Percentiles rank a stretch among this genome's conserved stretches.
Evolutionary conservation across 2,329 filamentous ascomycete species (phyloP).

Genomic region (Colletotrichum sp.): DNA sequence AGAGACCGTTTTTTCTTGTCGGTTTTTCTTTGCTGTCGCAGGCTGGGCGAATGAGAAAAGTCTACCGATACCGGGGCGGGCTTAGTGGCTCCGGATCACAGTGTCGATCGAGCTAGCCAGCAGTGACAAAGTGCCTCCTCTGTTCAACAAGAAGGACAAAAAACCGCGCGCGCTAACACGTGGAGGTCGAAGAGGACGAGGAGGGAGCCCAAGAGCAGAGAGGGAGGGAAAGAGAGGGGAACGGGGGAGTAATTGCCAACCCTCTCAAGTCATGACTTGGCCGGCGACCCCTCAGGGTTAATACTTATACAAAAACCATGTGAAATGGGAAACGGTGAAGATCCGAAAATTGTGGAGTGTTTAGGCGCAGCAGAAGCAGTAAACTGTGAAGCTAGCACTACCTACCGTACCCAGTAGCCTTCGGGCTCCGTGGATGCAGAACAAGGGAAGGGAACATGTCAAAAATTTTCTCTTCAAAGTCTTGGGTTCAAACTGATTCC

Average conservation of each 20-base stretch:
- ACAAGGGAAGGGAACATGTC: background rate
- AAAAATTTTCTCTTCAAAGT: background rate
- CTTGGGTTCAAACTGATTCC: background rate
- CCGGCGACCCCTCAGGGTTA: background rate
- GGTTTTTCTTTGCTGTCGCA: background rate
- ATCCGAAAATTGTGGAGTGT: background rate
- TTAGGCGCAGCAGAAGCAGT: conserved; percentile 7
- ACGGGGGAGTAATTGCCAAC: background rate
- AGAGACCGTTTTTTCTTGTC: background rate
- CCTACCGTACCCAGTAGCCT: background rate
- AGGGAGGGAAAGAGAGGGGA: background rate
- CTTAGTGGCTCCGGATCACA: background rate
- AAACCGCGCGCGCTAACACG: background rate
- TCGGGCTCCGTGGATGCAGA: background rate
- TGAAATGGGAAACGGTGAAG: conserved; percentile 10
- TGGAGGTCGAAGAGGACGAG: background rate
- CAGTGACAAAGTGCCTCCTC: background rate
- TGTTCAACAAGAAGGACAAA: background rate
- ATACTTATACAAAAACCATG: background rate
- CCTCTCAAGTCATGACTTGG: background rate
- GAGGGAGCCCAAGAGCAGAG: background rate
- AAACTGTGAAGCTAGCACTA: background rate
- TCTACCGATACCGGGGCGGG: conserved; percentile 17
- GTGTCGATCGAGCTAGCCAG: background rate
- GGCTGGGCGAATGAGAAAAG: background rate